These are phyloP conservation scores for Fusarium staphyleae DNA, from an alignment of 2,329 filamentous ascomycete genomes.

Conservation along the genomic window DNA sequence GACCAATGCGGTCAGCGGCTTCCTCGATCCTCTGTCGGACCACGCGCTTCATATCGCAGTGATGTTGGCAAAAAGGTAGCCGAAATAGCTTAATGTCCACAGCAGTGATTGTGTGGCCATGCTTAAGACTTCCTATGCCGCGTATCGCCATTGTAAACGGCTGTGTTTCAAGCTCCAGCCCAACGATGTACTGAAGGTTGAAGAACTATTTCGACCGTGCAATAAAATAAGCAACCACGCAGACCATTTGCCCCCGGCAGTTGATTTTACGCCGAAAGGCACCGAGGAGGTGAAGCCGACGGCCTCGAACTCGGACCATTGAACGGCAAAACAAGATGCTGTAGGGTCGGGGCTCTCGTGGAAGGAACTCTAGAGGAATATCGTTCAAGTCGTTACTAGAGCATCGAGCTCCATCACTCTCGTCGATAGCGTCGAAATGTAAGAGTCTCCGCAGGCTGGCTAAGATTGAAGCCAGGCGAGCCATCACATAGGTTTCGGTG, in stretches of 20 bases:
- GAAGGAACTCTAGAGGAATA: no score
- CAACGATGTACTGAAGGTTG: not conserved
- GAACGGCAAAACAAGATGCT: not conserved
- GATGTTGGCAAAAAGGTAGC: not conserved
- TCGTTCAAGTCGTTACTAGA: not conserved
- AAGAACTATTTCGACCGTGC: not conserved
- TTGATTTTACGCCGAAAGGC: not conserved
- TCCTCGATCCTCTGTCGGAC: not conserved
- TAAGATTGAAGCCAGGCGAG: not conserved
- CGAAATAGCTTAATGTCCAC: not conserved
- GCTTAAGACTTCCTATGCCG: not conserved
- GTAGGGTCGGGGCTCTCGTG: not conserved
- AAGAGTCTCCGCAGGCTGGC: not conserved
- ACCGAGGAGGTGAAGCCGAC: not conserved
- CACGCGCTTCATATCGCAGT: not conserved
- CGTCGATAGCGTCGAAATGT: not conserved
- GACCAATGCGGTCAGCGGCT: not conserved
- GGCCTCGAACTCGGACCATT: no score
- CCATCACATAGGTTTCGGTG: constrained; percentile 6
- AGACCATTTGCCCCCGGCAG: not conserved
- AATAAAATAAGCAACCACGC: not conserved
- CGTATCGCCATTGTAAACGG: not conserved
- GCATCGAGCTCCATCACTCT: not conserved
- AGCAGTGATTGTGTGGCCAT: not conserved
- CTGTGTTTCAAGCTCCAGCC: not conserved